Conservation (phyloP, 208 protist genomes). For the Trichomonas tenax region DNA sequence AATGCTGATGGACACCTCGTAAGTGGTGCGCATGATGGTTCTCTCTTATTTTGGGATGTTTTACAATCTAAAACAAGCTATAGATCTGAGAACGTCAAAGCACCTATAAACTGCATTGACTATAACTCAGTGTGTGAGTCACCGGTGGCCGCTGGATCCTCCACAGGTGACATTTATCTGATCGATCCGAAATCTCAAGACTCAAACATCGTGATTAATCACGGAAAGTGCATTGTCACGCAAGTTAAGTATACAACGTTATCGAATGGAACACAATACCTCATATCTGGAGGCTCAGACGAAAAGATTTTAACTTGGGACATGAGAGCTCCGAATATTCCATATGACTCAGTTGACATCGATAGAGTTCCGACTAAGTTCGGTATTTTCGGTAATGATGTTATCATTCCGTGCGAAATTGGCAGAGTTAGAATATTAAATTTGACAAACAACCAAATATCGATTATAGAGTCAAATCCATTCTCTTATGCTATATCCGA, state of each 20-base stretch:
- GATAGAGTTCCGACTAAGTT: neutral
- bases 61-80: neutral
- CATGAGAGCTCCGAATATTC: neutral
- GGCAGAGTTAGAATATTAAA: neutral
- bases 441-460: neutral
- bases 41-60: neutral
- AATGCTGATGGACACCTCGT: neutral
- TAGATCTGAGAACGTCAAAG: neutral
- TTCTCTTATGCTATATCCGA: neutral
- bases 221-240: neutral
- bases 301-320: neutral
- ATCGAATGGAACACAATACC: no score
- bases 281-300: neutral
- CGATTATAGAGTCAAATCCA: neutral
- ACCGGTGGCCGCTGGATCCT: neutral
- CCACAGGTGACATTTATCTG: neutral
- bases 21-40: neutral
- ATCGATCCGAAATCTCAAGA: neutral
- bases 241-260: neutral
- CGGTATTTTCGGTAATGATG: neutral
- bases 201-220: neutral
- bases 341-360: neutral
- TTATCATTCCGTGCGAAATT: neutral
- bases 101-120: neutral
- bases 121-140: neutral